Base-by-base conservation (phyloP, 768 basidiomycete genomes). In the Kwoniella shandongensis region DNA sequence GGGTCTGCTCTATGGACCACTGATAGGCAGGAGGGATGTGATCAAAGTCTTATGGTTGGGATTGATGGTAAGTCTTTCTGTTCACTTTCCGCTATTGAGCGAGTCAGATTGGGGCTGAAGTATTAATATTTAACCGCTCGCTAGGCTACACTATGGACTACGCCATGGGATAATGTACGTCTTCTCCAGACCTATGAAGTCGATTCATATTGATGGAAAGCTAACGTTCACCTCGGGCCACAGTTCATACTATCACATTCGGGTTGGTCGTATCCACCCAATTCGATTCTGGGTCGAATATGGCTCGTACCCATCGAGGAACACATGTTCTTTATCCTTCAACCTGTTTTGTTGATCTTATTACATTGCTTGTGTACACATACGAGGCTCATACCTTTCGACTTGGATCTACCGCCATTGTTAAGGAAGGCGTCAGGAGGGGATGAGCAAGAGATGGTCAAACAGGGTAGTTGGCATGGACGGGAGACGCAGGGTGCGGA, bases 111-210 rank as follows among this genome's bases (percentile, higher is more conserved):
- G 17, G 13, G 8, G 18, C 23, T 42, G 8, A 42, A n/a, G 17
- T n/a, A 49, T 38, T 38, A 13, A 18, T 26, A 17, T 36, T 30
- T 30, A 3, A 44, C 29, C 18, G 4, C 13, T 48, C 13, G 18
- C 20, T 44, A 73, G 71, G 72, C 72, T 10, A 76, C 74, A 23
- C 29, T 73, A 47, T 76, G 62, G 54, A 76, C 74, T 0, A 76
- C 70, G n/a, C 72, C 72, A 44, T 76, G 74, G 74, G 74, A 76
- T 42, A 76, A 74, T 51, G 74, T 75, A 27, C 59, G 72, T 40
- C 13, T 13, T 32, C n/a, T n/a, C n/a, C n/a, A n/a, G n/a, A n/a
- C n/a, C n/a, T n/a, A n/a, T n/a, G n/a, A n/a, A n/a, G n/a, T n/a
- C n/a, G n/a, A n/a, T n/a, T n/a, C n/a, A n/a, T n/a, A n/a, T n/a